Evolutionary conservation across 805 yeast species (phyloP).

Genomic region (Pichia nanzhaoensis): DNA sequence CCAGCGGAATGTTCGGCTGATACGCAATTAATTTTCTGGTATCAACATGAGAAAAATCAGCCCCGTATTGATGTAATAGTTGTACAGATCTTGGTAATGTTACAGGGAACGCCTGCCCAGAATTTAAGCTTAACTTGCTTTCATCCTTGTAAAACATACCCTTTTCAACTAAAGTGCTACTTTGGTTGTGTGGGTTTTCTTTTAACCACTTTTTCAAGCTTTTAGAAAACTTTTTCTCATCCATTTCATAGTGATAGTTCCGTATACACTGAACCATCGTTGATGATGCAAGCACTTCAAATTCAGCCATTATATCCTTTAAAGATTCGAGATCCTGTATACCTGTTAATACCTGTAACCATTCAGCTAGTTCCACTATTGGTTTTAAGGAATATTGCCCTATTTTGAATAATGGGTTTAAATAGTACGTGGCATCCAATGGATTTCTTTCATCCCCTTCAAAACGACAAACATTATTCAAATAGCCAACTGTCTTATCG

Average conservation of each 20-base stretch:
- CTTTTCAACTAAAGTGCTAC: slow-evolving; percentile 14
- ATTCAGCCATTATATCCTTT: slow-evolving; percentile 43
- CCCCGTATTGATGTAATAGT: slow-evolving; percentile 67
- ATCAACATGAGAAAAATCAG: slow-evolving; percentile 60
- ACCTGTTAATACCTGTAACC: slow-evolving; percentile 81
- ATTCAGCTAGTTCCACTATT: slow-evolving; percentile 72
- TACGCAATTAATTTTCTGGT: slow-evolving; percentile 46
- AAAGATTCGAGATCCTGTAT: slow-evolving; percentile 50
- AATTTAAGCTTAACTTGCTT: slow-evolving; percentile 36
- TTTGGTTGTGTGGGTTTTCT: slow-evolving; percentile 18
- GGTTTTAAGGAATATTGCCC: slow-evolving; percentile 67
- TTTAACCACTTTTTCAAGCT: slow-evolving; percentile 39
- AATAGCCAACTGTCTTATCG: slow-evolving; percentile 15
- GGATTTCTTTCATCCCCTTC: slow-evolving; percentile 33
- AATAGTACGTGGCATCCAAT: slow-evolving; percentile 49
- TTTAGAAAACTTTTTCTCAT: slow-evolving; percentile 62
- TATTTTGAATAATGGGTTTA: slow-evolving; percentile 56
- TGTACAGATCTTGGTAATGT: slow-evolving; percentile 71
- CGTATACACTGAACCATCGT: slow-evolving; percentile 69
- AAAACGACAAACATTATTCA: slow-evolving; percentile 28
- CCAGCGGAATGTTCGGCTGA: slow-evolving; percentile 69
- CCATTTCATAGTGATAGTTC: slow-evolving; percentile 76
- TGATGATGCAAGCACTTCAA: slow-evolving; percentile 53
- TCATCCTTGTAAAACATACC: slow-evolving; percentile 20
- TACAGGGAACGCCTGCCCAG: slow-evolving; percentile 46